These are phyloP conservation scores for Arachnopeziza araneosa DNA, from an alignment of 2,329 filamentous ascomycete genomes.

Conservation along the genomic window DNA sequence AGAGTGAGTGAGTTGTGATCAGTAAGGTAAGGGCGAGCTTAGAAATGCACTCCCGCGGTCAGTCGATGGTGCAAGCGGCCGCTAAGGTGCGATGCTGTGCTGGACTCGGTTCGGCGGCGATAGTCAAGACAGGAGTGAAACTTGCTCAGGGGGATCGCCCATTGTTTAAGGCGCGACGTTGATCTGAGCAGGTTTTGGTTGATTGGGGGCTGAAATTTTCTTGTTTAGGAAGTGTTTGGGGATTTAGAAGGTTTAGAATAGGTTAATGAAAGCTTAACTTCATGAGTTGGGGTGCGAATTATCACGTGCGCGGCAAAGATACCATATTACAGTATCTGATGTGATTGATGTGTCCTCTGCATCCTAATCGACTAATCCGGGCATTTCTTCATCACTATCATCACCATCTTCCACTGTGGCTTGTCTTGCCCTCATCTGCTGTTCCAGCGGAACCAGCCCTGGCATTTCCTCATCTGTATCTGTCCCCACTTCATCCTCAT, in stretches of 20 bases:
- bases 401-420: not conserved
- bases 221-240: not conserved
- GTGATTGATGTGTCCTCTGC: not conserved
- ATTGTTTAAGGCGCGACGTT: not conserved
- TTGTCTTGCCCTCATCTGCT: not conserved
- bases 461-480: conserved; percentile 12
- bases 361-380: not conserved
- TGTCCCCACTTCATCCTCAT: not conserved
- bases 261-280: too few relatives aligned
- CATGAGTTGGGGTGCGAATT: too few relatives aligned
- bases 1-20: too few relatives aligned
- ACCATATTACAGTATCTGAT: not conserved
- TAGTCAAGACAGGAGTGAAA: not conserved
- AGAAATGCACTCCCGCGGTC: too few relatives aligned
- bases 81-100: too few relatives aligned
- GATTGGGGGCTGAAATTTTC: not conserved
- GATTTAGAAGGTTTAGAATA: too few relatives aligned
- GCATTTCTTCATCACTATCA: not conserved
- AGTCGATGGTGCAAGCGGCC: too few relatives aligned
- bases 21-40: too few relatives aligned
- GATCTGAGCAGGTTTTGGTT: not conserved
- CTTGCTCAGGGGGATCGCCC: not conserved
- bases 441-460: conserved; percentile 1
- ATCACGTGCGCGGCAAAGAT: not conserved
- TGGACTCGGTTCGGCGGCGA: not conserved